Conservation (phyloP, 1,284 basidiomycete genomes). For the Leccinum huronense region DNA sequence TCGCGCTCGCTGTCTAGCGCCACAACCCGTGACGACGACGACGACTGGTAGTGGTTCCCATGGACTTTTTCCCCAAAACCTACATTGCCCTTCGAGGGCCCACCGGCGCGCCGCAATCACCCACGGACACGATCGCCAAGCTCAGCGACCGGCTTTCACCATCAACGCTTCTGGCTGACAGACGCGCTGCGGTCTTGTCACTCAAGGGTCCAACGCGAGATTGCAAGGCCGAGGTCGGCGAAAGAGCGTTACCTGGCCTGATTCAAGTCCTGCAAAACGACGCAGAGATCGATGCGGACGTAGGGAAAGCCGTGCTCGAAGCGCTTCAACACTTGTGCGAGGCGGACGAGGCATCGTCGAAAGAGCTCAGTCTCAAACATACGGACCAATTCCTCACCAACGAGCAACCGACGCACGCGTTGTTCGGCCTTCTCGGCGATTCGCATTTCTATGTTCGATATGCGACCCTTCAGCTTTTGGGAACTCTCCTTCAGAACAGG, state of each 20-base stretch:
- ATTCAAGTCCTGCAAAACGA: constrained; percentile 83
- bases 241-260: constrained; percentile 71
- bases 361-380: constrained; percentile 67
- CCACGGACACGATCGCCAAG: constrained; percentile 81
- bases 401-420: constrained; percentile 71
- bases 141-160: constrained; percentile 89
- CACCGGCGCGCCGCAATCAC: constrained; percentile 75
- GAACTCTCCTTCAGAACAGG: constrained; percentile 76
- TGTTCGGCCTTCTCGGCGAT: constrained; percentile 77
- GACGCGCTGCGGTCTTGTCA: constrained; percentile 87
- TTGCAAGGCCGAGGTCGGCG: constrained; percentile 86
- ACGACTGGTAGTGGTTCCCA: constrained; percentile 28
- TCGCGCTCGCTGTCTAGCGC: too few species aligned
- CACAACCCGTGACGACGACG: neutral
- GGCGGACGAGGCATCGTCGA: constrained; percentile 50
- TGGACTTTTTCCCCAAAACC: constrained; percentile 81
- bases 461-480: constrained; percentile 82
- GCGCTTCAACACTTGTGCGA: constrained; percentile 81
- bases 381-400: constrained; percentile 69
- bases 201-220: constrained; percentile 92
- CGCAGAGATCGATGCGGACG: constrained; percentile 85
- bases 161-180: constrained; percentile 82
- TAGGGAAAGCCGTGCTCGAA: constrained; percentile 87
- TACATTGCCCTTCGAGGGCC: constrained; percentile 79
- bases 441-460: constrained; percentile 86